Evolutionary conservation across 164 flowering plant species (phyloP), one percentile per base, ranked within the genome.

Genomic region (Tetrastigma voinierianum): DNA sequence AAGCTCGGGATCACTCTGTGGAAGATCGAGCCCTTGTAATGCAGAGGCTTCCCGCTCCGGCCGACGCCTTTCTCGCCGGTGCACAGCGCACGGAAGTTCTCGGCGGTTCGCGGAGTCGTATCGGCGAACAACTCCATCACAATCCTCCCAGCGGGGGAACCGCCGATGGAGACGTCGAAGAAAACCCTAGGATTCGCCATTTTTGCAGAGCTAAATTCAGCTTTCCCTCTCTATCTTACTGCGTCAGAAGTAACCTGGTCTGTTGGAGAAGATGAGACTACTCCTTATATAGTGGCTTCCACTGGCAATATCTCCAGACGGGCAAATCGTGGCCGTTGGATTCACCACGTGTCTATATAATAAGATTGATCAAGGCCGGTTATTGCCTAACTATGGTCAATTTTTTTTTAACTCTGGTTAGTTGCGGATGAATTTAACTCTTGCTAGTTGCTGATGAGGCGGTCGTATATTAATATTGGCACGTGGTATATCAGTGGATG

Each of bases 11-110:
- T 90, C 70, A 90, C 89, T 2, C 89, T 82, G 83, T 90, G 93
- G 81, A 90, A 90, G 57, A 62, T 3, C 0, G 92, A 90, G 2
- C 86, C 88, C 69, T 90, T 90, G 86, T 66, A 89, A 84, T 89
- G 92, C 23, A 89, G 82, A n/a, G 96, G 84, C 79, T 86, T 87
- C 40, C 95, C 88, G 74, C 62, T 40, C n/a, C 61, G 68, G 13
- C 90, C 90, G 44, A 49, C 71, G 20, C 91, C 95, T 67, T 88
- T 90, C 89, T 87, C 94, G 18, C 95, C 93, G n/a, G 94, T 89
- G 87, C 91, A 90, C 67, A 88, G 90, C 0, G 94, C 92, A 3
- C 92, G 83, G 87, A 88, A 90, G 77, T 87, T 88, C 82, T 88
- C 93, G 10, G 87, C 89, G 23, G 96, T 88, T 19, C 76, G 74